Base-by-base conservation (phyloP, 176 grass and related monocot genomes). In the Thalia dealbata region DNA sequence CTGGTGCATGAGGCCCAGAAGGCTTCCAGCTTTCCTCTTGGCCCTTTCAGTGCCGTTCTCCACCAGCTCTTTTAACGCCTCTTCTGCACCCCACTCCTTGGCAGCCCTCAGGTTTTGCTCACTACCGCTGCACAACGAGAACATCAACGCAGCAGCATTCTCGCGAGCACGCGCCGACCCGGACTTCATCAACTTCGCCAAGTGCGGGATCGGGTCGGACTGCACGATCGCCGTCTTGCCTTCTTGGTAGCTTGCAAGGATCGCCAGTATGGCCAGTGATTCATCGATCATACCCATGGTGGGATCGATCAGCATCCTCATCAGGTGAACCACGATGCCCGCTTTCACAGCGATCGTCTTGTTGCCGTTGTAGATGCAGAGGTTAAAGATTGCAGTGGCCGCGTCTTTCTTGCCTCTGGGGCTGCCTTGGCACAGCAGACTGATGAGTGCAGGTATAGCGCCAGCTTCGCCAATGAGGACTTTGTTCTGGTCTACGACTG, bases 331-430 rank as follows among this genome's bases (percentile, higher is more conserved):
- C 56, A 93, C 75, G 16, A 99, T 81, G 70, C 95, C 95, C 46
- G 90, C 85, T 79, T 83, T 88, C 43, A 91, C 87, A 8, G 90
- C 95, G 29, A 79, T 77, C 13, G 91, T 69, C 83, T 93, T 93
- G 62, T 99, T 99, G 35, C 95, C 90, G 68, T 86, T 83, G 71
- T 93, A 91, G 81, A 99, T 88, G 78, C 95, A 99, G 22, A 99
- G 76, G 68, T 93, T 99, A 71, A 93, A 99, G 68, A 99, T 99
- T 16, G 95, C 95, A 0, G 90, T 99, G 50, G 95, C 90, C 22
- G 90, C 95, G 77, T 99, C 95, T 77, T 93, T 99, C 89, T 99
- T 93, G 7, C 95, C 95, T 78, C 95, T 85, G 26, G 90, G 87
- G 72, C 85, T 99, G 6, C 95, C 95, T 50, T 91, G 69, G 27